phyloP scores from a whole-genome alignment of 257 asterid genomes.

The Capsicum pubescens region DNA sequence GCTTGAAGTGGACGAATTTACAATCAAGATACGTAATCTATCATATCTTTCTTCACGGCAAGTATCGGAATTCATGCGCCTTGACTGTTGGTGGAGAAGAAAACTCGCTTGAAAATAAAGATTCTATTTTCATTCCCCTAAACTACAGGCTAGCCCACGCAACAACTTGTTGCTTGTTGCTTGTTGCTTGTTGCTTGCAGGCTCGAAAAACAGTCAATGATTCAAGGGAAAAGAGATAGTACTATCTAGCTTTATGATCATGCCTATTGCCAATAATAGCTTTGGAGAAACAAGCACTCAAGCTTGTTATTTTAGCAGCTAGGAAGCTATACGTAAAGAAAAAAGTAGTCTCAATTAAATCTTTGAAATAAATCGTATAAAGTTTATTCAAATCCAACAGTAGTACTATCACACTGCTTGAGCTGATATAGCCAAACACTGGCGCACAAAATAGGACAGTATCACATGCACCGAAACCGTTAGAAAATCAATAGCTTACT shows the following conservation, averaged over 20 bases:
- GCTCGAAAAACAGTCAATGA: too few relatives aligned
- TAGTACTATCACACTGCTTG: background rate
- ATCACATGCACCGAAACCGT: background rate
- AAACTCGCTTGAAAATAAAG: too few relatives aligned
- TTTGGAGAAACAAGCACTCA: background rate
- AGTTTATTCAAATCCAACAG: background rate
- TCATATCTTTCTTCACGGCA: too few relatives aligned
- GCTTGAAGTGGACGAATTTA: too few relatives aligned
- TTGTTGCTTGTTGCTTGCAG: too few relatives aligned
- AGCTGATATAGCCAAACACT: background rate
- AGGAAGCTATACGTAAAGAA: accelerated
- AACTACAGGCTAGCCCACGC: too few relatives aligned
- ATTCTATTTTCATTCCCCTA: too few relatives aligned
- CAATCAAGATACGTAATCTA: too few relatives aligned
- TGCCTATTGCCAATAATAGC: background rate
- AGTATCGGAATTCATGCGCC: too few relatives aligned
- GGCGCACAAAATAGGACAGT: background rate
- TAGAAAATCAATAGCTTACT: background rate
- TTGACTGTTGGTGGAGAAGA: too few relatives aligned
- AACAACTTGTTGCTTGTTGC: too few relatives aligned
- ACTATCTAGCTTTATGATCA: background rate
- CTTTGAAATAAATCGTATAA: background rate
- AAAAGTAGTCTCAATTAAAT: background rate
- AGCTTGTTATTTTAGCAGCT: background rate
- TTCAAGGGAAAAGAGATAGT: too few relatives aligned